Conservation (phyloP, 1,284 basidiomycete species). For the Puccinia horiana region DNA sequence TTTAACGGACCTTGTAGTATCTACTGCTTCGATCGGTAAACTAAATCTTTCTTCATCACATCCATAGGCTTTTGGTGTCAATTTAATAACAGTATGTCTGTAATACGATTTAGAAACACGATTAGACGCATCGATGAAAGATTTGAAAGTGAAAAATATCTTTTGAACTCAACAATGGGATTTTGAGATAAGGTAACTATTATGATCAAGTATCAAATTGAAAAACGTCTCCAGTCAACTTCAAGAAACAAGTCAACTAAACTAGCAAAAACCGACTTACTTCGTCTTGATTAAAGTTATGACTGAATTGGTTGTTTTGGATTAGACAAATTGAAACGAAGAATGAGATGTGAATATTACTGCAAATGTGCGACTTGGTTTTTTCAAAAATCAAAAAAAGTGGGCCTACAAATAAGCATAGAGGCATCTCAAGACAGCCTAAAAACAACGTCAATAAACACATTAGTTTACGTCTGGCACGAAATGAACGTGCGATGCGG, state of each 20-base stretch:
- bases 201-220: not conserved
- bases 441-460: not conserved
- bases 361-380: not conserved
- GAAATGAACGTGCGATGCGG: not conserved
- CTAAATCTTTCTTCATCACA: conserved; percentile 85
- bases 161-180: conserved; percentile 55
- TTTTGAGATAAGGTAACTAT: conserved; percentile 86
- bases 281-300: conserved; percentile 85
- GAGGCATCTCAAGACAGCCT: conserved; percentile 80
- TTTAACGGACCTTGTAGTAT: conserved; percentile 42
- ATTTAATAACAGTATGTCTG: conserved; percentile 88
- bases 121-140: not conserved
- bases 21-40: conserved; percentile 48
- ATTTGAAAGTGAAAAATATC: not conserved
- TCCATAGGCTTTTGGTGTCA: conserved; percentile 96
- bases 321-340: not conserved
- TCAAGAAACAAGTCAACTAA: not conserved
- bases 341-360: not conserved
- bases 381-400: not conserved
- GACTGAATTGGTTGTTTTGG: conserved; percentile 57
- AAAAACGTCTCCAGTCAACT: not conserved
- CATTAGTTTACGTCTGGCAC: not conserved
- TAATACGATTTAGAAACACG: not conserved
- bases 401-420: conserved; percentile 56
- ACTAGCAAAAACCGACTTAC: conserved; percentile 16